Conservation (phyloP, 768 basidiomycete species). For the Coprinellus micaceus region DNA sequence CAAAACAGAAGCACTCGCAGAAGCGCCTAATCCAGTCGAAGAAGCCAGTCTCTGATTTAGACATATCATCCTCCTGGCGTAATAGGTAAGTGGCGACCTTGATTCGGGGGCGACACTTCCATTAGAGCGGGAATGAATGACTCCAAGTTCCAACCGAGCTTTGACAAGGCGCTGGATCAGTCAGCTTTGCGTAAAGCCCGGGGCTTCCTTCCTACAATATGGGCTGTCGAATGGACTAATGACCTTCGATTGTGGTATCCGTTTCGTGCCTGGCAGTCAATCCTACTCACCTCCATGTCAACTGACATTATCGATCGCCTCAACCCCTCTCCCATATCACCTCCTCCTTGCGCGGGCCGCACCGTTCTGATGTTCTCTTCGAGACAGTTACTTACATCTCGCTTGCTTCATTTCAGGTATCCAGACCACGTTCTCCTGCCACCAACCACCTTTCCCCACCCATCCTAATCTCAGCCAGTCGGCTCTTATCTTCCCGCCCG, state of each 20-base stretch:
- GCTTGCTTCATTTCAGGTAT: not conserved
- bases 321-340: not conserved
- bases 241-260: not conserved
- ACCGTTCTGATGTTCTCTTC: constrained; percentile 5
- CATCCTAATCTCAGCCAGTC: not conserved
- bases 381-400: not conserved
- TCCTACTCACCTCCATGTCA: constrained; percentile 1
- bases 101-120: not conserved
- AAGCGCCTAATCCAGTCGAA: not conserved
- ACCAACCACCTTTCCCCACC: not conserved
- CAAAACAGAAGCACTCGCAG: not conserved
- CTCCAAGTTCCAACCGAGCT: not conserved
- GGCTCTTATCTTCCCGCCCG: not conserved
- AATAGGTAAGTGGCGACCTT: constrained; percentile 3
- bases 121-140: not conserved
- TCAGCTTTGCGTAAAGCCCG: constrained; percentile 2
- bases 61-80: not conserved
- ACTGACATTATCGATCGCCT: constrained; percentile 3
- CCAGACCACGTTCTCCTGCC: not conserved
- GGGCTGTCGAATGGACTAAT: not conserved
- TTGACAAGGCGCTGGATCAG: not conserved
- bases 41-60: not conserved
- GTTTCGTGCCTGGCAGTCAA: not conserved
- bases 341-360: not conserved
- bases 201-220: constrained; percentile 4